These are phyloP conservation scores for Trametes versicolor DNA, from an alignment of 1,284 basidiomycete species.

Conservation along the genomic window DNA sequence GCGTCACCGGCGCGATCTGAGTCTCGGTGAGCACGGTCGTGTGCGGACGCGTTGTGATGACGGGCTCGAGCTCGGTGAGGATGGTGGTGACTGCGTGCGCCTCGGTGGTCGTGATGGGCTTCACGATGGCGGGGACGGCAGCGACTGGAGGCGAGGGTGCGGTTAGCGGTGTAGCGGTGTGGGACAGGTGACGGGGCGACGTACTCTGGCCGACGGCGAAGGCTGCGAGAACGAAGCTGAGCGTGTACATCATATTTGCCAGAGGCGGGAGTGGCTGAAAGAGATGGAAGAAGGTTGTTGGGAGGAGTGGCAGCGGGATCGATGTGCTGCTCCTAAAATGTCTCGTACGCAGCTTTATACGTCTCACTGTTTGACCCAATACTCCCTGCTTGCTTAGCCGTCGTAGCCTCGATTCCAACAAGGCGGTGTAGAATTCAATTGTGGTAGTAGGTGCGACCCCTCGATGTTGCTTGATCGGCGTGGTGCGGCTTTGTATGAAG, in stretches of 20 bases:
- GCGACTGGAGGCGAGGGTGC: background rate
- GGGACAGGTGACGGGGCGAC: background rate
- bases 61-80: background rate
- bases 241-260: conserved; percentile 3
- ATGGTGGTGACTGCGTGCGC: conserved; percentile 7
- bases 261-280: no score
- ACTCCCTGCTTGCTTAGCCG: no score
- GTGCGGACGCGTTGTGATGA: background rate
- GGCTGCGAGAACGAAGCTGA: conserved; percentile 9
- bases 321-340: no score
- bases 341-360: no score
- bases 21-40: conserved; percentile 5
- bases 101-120: conserved; percentile 5
- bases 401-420: no score
- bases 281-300: no score
- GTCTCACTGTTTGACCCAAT: no score
- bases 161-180: background rate
- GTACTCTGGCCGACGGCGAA: conserved; percentile 6
- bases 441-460: no score
- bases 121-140: background rate
- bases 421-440: no score
- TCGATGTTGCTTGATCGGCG: no score
- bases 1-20: background rate
- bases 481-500: no score
- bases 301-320: no score